Percentiles rank a stretch among this genome's conserved stretches.
These are phyloP conservation scores for Aegilops bicornis DNA, from an alignment of 176 grass and related monocot species.

Conservation along the genomic window DNA sequence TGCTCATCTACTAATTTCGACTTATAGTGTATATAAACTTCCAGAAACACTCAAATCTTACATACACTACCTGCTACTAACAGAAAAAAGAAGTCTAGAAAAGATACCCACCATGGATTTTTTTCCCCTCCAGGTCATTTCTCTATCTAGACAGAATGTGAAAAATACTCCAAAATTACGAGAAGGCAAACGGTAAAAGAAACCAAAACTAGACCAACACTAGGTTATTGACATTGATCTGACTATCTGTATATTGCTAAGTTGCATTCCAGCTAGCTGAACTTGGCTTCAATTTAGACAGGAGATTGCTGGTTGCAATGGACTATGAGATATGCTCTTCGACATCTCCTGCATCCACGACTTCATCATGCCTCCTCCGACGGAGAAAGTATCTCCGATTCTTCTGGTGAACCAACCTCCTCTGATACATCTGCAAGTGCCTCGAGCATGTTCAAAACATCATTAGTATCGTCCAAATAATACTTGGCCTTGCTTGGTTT, in stretches of 20 bases:
- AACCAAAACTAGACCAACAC: slow-evolving; percentile 20
- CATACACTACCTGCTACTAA: slow-evolving; percentile 21
- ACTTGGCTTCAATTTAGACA: slow-evolving; percentile 11
- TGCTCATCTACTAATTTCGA: slow-evolving; percentile 4
- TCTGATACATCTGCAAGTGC: slow-evolving; percentile 60
- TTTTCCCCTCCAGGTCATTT: slow-evolving; percentile 11
- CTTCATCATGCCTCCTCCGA: slow-evolving; percentile 30
- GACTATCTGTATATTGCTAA: slow-evolving; percentile 30
- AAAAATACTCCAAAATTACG: slow-evolving; percentile 24
- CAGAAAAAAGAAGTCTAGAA: slow-evolving; percentile 21
- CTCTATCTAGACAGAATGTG: slow-evolving; percentile 7
- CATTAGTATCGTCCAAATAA: slow-evolving; percentile 64
- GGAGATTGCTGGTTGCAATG: slow-evolving; percentile 1
- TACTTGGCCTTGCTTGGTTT: slow-evolving; percentile 74
- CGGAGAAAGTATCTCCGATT: not conserved
- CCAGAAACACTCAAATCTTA: slow-evolving; percentile 1
- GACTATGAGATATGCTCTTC: slow-evolving; percentile 14
- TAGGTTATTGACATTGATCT: slow-evolving; percentile 48
- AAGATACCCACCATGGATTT: not conserved
- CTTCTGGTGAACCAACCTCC: slow-evolving; percentile 16
- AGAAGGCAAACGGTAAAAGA: slow-evolving; percentile 8
- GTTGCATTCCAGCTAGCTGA: not conserved
- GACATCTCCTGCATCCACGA: slow-evolving; percentile 8
- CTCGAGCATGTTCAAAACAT: slow-evolving; percentile 59
- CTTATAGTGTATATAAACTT: slow-evolving; percentile 25